phyloP scores from a whole-genome alignment of 306 rosid genomes.

The Quercus bicolor region DNA sequence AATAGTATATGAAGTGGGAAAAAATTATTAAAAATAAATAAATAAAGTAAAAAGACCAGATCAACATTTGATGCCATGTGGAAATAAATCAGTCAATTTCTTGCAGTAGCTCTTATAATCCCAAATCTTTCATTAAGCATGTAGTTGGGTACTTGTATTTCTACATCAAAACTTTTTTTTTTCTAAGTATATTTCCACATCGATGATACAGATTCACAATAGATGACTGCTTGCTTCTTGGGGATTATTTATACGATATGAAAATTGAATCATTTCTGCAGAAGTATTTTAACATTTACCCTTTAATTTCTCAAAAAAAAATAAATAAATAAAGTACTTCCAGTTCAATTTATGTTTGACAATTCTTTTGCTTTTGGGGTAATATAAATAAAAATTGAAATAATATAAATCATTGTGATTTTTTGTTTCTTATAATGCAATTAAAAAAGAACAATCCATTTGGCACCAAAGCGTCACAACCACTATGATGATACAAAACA shows the following conservation, averaged over 20 bases:
- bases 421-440: constrained; percentile 1
- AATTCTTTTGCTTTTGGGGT: background rate
- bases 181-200: background rate
- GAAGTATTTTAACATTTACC: background rate
- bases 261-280: background rate
- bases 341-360: background rate
- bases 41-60: no score
- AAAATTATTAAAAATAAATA: no score
- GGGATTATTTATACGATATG: background rate
- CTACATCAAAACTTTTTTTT: background rate
- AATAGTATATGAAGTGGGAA: background rate
- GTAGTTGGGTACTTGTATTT: background rate
- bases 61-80: background rate
- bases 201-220: background rate
- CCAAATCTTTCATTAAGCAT: background rate
- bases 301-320: background rate
- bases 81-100: background rate
- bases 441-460: background rate
- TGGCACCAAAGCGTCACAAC: constrained; percentile 3
- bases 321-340: background rate
- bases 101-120: background rate
- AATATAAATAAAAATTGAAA: background rate
- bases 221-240: background rate
- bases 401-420: background rate
- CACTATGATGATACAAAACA: background rate